These are phyloP conservation scores for Peronospora belbahrii DNA, from an alignment of 352 stramenopile genomes.

Conservation along the genomic window DNA sequence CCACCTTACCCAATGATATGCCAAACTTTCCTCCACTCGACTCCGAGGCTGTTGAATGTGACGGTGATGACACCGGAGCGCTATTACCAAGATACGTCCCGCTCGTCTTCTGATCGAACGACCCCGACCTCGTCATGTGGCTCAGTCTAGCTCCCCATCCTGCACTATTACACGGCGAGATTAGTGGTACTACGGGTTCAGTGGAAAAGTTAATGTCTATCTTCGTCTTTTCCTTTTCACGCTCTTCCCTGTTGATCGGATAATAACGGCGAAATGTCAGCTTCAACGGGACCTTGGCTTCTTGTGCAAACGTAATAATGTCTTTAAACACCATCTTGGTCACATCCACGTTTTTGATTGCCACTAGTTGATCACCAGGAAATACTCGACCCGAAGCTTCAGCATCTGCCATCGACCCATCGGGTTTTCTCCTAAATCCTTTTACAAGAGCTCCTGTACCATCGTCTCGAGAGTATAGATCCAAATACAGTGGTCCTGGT, in stretches of 20 bases:
- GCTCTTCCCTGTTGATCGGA: slow-evolving; percentile 12
- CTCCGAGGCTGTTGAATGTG: slow-evolving; percentile 10
- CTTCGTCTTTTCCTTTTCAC: slow-evolving; percentile 9
- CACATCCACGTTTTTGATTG: slow-evolving; percentile 55
- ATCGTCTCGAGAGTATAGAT: slow-evolving; percentile 69
- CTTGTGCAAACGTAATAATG: slow-evolving; percentile 64
- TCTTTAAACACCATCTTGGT: slow-evolving; percentile 47
- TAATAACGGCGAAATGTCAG: slow-evolving; percentile 58
- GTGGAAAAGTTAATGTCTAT: slow-evolving; percentile 16
- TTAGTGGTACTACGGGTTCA: slow-evolving; percentile 4
- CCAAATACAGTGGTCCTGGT: slow-evolving; percentile 49
- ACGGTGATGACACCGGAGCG: slow-evolving; percentile 13
- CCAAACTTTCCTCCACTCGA: slow-evolving; percentile 34
- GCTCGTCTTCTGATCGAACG: slow-evolving; percentile 45
- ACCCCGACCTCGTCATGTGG: slow-evolving; percentile 41
- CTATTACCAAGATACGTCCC: slow-evolving; percentile 6
- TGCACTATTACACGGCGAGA: slow-evolving; percentile 34
- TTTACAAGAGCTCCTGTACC: slow-evolving; percentile 65
- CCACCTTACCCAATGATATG: slow-evolving; percentile 52
- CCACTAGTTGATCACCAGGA: slow-evolving; percentile 56
- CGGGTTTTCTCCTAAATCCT: slow-evolving; percentile 51
- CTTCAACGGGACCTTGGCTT: slow-evolving; percentile 54
- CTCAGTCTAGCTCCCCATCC: slow-evolving; percentile 43
- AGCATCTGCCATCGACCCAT: slow-evolving; percentile 43
- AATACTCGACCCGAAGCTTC: slow-evolving; percentile 51